A percentile compares a stretch with the other conserved stretches of the same genome.
Evolutionary conservation across 2,329 filamentous ascomycete species (phyloP).

Genomic region (Neofusicoccum kwambonambiense): DNA sequence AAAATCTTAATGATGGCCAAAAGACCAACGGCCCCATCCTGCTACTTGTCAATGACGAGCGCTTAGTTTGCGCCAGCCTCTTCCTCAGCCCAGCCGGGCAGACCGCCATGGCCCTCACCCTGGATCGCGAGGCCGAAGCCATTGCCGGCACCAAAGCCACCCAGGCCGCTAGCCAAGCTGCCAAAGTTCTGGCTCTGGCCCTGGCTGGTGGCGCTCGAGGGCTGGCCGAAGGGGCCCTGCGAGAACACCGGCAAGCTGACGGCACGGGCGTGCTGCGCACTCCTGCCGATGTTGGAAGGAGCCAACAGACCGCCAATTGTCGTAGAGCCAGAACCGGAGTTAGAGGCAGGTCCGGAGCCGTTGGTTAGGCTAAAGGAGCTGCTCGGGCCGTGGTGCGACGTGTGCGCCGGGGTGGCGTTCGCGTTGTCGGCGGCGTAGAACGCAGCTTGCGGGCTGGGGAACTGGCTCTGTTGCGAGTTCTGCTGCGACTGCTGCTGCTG

Average conservation of each 20-base stretch:
- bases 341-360: slow-evolving; percentile 25
- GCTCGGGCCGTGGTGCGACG: slow-evolving; percentile 52
- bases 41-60: neutral
- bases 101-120: slow-evolving; percentile 49
- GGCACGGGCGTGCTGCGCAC: slow-evolving; percentile 70
- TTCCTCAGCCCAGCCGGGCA: slow-evolving; percentile 64
- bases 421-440: slow-evolving; percentile 67
- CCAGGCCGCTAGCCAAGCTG: slow-evolving; percentile 58
- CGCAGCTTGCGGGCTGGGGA: slow-evolving; percentile 74
- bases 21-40: neutral
- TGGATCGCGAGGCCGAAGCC: slow-evolving; percentile 61
- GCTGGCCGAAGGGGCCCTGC: slow-evolving; percentile 55
- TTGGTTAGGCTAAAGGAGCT: slow-evolving; percentile 50
- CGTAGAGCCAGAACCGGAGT: slow-evolving; percentile 54
- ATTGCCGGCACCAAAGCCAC: slow-evolving; percentile 55
- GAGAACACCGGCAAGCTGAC: slow-evolving; percentile 80
- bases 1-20: slow-evolving; percentile 7
- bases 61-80: slow-evolving; percentile 56
- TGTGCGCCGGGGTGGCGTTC: slow-evolving; percentile 50
- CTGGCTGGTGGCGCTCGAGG: slow-evolving; percentile 34
- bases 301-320: slow-evolving; percentile 76
- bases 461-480: slow-evolving; percentile 61
- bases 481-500: slow-evolving; percentile 27
- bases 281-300: slow-evolving; percentile 61
- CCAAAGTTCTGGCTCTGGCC: slow-evolving; percentile 51